A percentile compares a stretch with the other conserved stretches of the same genome.
Conservation (phyloP, 2,329 filamentous ascomycete genomes). For the Ophiosphaerella narmari region DNA sequence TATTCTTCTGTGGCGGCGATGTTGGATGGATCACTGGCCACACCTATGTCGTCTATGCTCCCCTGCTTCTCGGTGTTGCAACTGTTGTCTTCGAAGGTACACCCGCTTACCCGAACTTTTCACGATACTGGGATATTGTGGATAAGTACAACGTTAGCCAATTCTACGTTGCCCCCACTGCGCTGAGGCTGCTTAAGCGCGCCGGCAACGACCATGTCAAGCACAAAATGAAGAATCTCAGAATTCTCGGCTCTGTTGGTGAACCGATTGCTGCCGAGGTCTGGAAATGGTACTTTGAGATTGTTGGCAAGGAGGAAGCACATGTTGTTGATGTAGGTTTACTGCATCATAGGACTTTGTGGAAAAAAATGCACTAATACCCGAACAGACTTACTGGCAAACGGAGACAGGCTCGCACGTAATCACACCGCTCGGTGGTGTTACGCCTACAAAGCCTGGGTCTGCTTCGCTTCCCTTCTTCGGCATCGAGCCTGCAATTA, state of each 20-base stretch:
- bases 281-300: conserved; percentile 99
- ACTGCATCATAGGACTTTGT: not conserved
- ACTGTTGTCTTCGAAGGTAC: conserved; percentile 98
- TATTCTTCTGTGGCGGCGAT: conserved; percentile 97
- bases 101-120: conserved; percentile 96
- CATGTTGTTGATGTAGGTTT: conserved; percentile 89
- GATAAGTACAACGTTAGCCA: conserved; percentile 94
- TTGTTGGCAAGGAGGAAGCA: conserved; percentile 89
- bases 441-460: conserved; percentile 95
- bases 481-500: conserved; percentile 95
- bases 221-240: conserved; percentile 83
- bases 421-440: conserved; percentile 88
- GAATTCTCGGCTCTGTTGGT: conserved; percentile 91
- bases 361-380: conserved; percentile 19
- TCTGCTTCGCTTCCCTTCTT: conserved; percentile 97
- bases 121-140: conserved; percentile 98
- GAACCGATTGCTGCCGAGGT: conserved; percentile 98
- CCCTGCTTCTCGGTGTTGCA: conserved; percentile 86
- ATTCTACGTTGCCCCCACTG: conserved; percentile 97
- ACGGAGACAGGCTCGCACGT: conserved; percentile 97
- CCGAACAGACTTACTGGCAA: conserved; percentile 95
- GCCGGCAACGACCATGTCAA: conserved; percentile 92
- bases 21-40: conserved; percentile 99
- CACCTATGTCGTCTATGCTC: conserved; percentile 97
- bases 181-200: conserved; percentile 89